These are phyloP conservation scores for Geotrichum europaeum DNA, from an alignment of 1,139 yeast genomes.

Conservation along the genomic window DNA sequence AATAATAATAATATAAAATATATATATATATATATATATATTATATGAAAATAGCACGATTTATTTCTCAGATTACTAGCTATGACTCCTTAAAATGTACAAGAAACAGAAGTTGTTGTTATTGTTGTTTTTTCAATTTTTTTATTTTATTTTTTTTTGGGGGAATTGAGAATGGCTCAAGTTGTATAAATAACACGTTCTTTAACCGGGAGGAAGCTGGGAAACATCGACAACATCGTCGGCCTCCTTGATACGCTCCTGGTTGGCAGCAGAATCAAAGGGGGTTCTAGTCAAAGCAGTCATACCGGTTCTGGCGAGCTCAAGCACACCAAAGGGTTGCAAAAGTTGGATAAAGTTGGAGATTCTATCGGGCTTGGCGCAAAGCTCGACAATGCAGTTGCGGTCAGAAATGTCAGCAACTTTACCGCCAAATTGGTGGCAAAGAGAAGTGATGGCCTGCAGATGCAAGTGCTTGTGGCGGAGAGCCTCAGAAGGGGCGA, in stretches of 20 bases:
- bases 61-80: background rate
- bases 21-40: background rate
- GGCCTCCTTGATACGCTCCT: slow-evolving; percentile 52
- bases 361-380: slow-evolving; percentile 89
- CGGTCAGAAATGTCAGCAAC: slow-evolving; percentile 89
- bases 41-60: background rate
- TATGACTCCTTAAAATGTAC: background rate
- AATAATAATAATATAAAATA: background rate
- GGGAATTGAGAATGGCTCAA: background rate
- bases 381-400: slow-evolving; percentile 87
- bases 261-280: slow-evolving; percentile 45
- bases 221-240: slow-evolving; percentile 48
- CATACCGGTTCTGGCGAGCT: slow-evolving; percentile 96
- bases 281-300: slow-evolving; percentile 98
- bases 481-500: slow-evolving; percentile 86
- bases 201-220: slow-evolving; percentile 82
- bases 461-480: slow-evolving; percentile 90
- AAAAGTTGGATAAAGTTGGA: slow-evolving; percentile 79
- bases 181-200: background rate
- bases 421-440: slow-evolving; percentile 85
- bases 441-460: slow-evolving; percentile 73
- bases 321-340: slow-evolving; percentile 94
- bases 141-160: background rate
- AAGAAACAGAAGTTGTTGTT: background rate
- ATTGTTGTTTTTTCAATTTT: background rate